Evolutionary conservation across 495 filamentous ascomycete species (phyloP), one percentile per base, ranked within the genome.

Genomic region (Chlorociboria aeruginascens): DNA sequence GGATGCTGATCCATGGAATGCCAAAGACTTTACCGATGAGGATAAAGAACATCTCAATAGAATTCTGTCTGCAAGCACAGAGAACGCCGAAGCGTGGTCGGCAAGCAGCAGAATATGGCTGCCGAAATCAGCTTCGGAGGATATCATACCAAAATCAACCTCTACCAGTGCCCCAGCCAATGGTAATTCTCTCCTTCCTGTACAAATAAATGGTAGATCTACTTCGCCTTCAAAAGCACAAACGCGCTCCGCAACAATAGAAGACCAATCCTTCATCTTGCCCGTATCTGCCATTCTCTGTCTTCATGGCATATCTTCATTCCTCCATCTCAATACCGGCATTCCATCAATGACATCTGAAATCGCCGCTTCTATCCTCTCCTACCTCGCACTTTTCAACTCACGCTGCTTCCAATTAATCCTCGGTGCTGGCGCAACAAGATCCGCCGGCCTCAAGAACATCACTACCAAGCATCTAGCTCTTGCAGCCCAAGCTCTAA

Each of bases 391-490:
- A 54, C 69, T 95, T 2, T 97, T 96, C 74, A 96, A 97, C 63
- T 94, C 87, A 7, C 81, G 92, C 6, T 89, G 87, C 35, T 88
- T 80, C 14, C 92, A 99, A 54, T 76, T 97, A 43, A 95, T 99
- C 51, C 80, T 97, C 7, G 93, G 90, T 7, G 93, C 92, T 8
- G 92, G 92, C 1, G 92, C 92, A 1, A 96, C 86, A 1, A 70
- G 77, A 25, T 89, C 81, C n/a, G 93, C 89, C 4, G 92, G 92
- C 0, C 67, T 99, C 8, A 95, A 88, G 59, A 94, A 95, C 53
- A 99, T 99, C 57, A 96, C 87, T 1, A 93, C 92, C 0, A 92
- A 89, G 56, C 89, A 99, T 66, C 78, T 99, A 7, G 90, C 92
- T 0, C 76, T 97, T 28, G 89, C 93, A 8, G 89, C 85, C 1